Evolutionary conservation across 2,329 filamentous ascomycete species (phyloP).

Genomic region (Clarireedia monteithiana): DNA sequence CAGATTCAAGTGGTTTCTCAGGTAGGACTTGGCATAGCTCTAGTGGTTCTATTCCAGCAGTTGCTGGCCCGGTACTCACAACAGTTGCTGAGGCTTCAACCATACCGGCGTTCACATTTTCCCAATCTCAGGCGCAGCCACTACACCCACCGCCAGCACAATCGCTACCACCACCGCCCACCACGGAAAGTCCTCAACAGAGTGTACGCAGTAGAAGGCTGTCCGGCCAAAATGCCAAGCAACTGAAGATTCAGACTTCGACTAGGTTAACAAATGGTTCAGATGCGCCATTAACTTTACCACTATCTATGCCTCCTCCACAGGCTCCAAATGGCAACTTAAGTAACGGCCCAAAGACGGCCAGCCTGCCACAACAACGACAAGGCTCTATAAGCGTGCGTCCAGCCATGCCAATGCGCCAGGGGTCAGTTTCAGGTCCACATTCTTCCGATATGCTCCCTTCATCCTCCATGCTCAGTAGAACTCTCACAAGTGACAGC

Average conservation of each 20-base stretch:
- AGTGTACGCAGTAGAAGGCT: slow-evolving; percentile 69
- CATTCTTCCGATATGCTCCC: slow-evolving; percentile 24
- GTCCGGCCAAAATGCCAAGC: slow-evolving; percentile 72
- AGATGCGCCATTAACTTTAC: slow-evolving; percentile 15
- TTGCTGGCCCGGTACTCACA: slow-evolving; percentile 59
- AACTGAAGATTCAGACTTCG: slow-evolving; percentile 83
- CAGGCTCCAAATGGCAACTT: slow-evolving; percentile 13
- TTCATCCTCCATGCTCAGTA: slow-evolving; percentile 28
- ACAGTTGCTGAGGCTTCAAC: slow-evolving; percentile 55
- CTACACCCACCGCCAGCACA: slow-evolving; percentile 35
- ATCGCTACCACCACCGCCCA: slow-evolving; percentile 32
- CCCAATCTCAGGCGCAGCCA: slow-evolving; percentile 20
- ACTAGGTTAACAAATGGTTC: slow-evolving; percentile 12
- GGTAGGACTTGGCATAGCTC: slow-evolving; percentile 76
- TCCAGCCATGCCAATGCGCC: slow-evolving; percentile 20
- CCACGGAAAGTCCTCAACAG: slow-evolving; percentile 31
- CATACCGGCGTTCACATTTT: slow-evolving; percentile 22
- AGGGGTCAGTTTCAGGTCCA: slow-evolving; percentile 24
- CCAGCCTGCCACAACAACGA: slow-evolving; percentile 18
- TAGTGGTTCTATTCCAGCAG: slow-evolving; percentile 62
- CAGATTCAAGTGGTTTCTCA: slow-evolving; percentile 74
- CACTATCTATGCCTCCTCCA: slow-evolving; percentile 24
- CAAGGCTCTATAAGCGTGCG: slow-evolving; percentile 13
- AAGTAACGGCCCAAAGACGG: slow-evolving; percentile 22
- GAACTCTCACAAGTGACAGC: slow-evolving; percentile 22